Conservation (phyloP, 164 flowering plant species). For the Sextonia rubra region DNA sequence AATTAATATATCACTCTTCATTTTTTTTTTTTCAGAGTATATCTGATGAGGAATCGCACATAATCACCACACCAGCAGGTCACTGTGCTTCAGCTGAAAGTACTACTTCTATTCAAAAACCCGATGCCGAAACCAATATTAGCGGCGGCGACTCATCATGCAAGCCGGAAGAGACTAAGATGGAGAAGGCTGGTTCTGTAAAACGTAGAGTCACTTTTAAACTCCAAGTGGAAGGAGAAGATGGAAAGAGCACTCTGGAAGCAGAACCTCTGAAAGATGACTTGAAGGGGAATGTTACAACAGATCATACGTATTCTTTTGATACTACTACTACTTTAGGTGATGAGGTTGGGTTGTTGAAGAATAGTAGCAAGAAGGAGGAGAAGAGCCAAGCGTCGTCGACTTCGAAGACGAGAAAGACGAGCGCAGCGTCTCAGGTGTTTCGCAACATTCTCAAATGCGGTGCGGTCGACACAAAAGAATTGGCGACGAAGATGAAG, state of each 20-base stretch:
- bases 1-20: too few species aligned
- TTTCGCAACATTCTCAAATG: constrained; percentile 45
- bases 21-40: too few species aligned
- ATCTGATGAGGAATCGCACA: too few species aligned
- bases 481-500: constrained; percentile 16
- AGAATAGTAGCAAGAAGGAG: not conserved
- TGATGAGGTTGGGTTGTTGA: not conserved
- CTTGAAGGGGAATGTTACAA: not conserved
- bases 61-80: not conserved
- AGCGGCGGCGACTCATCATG: not conserved
- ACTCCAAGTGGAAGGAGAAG: constrained; percentile 1
- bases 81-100: not conserved
- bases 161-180: not conserved
- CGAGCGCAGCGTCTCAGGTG: constrained; percentile 34
- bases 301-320: not conserved
- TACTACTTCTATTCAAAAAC: not conserved
- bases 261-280: not conserved
- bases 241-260: not conserved
- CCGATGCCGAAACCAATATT: not conserved
- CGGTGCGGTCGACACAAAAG: constrained; percentile 45
- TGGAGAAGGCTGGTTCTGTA: not conserved
- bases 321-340: not conserved
- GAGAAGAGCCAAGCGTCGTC: not conserved
- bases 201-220: not conserved
- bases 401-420: constrained; percentile 18